A percentile compares a stretch with the other conserved stretches of the same genome.
Evolutionary conservation across 192 early-diverging fungal species (phyloP).

Genomic region (Linnemannia hyalina): DNA sequence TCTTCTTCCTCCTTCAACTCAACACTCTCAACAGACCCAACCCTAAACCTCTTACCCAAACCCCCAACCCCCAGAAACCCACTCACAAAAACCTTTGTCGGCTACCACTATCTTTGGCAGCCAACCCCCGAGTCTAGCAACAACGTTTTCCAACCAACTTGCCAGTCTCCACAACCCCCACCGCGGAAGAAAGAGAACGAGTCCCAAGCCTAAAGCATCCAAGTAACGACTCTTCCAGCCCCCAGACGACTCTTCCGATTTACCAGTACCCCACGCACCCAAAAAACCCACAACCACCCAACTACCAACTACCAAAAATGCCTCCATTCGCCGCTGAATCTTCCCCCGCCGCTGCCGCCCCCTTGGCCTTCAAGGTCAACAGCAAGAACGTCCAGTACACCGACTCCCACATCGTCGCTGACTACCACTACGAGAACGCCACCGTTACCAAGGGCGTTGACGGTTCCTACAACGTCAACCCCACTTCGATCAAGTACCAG

Average conservation of each 20-base stretch:
- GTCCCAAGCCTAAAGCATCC: constrained; percentile 77
- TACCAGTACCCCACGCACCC: constrained; percentile 10
- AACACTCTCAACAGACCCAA: constrained; percentile 14
- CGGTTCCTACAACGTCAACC: constrained; percentile 81
- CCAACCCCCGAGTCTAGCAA: constrained; percentile 59
- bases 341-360: constrained; percentile 56
- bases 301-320: constrained; percentile 26
- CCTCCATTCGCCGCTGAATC: constrained; percentile 57
- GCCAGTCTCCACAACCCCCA: constrained; percentile 85
- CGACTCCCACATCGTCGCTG: constrained; percentile 80
- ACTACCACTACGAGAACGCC: constrained; percentile 93
- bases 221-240: constrained; percentile 48
- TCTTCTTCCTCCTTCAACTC: constrained; percentile 29
- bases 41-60: constrained; percentile 12
- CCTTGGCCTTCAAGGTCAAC: constrained; percentile 85
- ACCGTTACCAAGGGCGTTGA: constrained; percentile 77
- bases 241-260: constrained; percentile 44
- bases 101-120: constrained; percentile 54
- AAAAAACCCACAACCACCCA: constrained; percentile 3
- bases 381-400: constrained; percentile 93
- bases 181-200: constrained; percentile 78
- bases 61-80: constrained; percentile 16
- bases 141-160: constrained; percentile 84
- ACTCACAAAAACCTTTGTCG: constrained; percentile 39
- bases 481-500: constrained; percentile 89